A percentile compares a stretch with the other conserved stretches of the same genome.
These are phyloP conservation scores for Trypanosomatidae sp. DNA, from an alignment of 208 protist species.

Conservation along the genomic window DNA sequence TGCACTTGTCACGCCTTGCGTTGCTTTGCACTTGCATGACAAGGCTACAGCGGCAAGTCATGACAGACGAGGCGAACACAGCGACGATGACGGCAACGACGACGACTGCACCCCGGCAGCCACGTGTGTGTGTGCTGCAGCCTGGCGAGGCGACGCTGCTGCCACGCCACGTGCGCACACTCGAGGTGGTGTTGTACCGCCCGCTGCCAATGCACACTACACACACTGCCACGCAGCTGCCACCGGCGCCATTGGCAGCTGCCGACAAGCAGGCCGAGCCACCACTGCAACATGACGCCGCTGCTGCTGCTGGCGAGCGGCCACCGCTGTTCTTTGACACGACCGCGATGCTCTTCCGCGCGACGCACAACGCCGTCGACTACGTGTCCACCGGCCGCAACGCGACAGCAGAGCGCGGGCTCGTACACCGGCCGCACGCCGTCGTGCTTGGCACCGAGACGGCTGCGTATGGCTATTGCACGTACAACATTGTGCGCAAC, in stretches of 20 bases:
- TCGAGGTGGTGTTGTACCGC: slow-evolving; percentile 72
- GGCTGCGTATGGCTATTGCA: slow-evolving; percentile 22
- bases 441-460: slow-evolving; percentile 31
- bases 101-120: too few species aligned
- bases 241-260: not conserved
- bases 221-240: not conserved
- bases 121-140: slow-evolving; percentile 32
- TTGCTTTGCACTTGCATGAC: too few species aligned
- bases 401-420: slow-evolving; percentile 39
- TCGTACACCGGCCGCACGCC: slow-evolving; percentile 35
- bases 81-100: too few species aligned
- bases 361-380: slow-evolving; percentile 32
- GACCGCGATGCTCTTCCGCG: slow-evolving; percentile 54
- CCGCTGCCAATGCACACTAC: slow-evolving; percentile 7
- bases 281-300: not conserved
- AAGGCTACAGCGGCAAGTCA: too few species aligned
- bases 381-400: slow-evolving; percentile 52
- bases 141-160: slow-evolving; percentile 48
- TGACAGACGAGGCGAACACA: too few species aligned
- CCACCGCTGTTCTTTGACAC: slow-evolving; percentile 69
- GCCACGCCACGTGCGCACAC: slow-evolving; percentile 22
- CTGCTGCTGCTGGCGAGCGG: not conserved
- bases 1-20: too few species aligned
- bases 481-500: too few species aligned
- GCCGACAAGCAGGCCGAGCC: not conserved